phyloP scores from a whole-genome alignment of 1,139 yeast species.

The Diutina rugosa region DNA sequence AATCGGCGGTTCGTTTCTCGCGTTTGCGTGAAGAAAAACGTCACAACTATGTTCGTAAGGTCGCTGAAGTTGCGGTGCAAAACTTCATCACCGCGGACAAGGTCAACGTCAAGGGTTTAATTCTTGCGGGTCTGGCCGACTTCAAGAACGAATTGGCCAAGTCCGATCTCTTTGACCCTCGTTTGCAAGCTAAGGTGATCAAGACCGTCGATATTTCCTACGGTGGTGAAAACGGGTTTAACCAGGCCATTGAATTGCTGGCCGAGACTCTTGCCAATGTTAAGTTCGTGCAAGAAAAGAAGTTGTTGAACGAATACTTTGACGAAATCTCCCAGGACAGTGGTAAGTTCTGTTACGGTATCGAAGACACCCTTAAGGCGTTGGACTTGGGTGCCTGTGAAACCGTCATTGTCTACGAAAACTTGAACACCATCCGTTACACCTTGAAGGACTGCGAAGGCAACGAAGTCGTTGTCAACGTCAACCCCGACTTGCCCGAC shows the following conservation, averaged over 20 bases:
- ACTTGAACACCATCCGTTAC: slow-evolving; percentile 73
- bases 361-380: slow-evolving; percentile 91
- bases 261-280: slow-evolving; percentile 96
- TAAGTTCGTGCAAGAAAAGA: slow-evolving; percentile 96
- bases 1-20: slow-evolving; percentile 96
- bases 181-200: slow-evolving; percentile 78
- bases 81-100: slow-evolving; percentile 88
- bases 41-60: slow-evolving; percentile 95
- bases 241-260: slow-evolving; percentile 94
- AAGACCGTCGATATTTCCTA: slow-evolving; percentile 93
- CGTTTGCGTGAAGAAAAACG: slow-evolving; percentile 98
- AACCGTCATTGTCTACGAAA: slow-evolving; percentile 82
- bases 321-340: slow-evolving; percentile 96
- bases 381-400: slow-evolving; percentile 95
- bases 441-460: slow-evolving; percentile 80
- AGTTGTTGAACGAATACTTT: slow-evolving; percentile 78
- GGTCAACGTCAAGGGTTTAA: slow-evolving; percentile 86
- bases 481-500: slow-evolving; percentile 58
- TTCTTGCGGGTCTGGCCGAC: slow-evolving; percentile 97
- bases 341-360: slow-evolving; percentile 95
- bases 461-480: slow-evolving; percentile 60
- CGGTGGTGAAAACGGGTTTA: slow-evolving; percentile 98
- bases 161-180: slow-evolving; percentile 84
- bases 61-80: slow-evolving; percentile 96
- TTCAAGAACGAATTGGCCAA: slow-evolving; percentile 88